Base-by-base conservation (phyloP, 2,329 filamentous ascomycete genomes). In the Chrysosphaeria jannelii region DNA sequence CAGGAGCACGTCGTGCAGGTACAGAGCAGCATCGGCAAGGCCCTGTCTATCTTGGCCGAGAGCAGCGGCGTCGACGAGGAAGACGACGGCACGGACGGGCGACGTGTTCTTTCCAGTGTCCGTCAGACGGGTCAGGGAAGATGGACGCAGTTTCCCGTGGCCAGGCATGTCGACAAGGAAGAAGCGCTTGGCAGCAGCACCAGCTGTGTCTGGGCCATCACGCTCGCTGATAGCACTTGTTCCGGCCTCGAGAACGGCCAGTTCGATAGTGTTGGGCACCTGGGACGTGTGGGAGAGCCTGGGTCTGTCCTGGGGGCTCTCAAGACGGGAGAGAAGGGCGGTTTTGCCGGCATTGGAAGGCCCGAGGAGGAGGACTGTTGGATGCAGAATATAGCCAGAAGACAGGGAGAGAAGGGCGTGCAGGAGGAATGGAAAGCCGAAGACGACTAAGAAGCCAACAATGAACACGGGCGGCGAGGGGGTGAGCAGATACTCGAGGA, bases 1-100 rank as follows among this genome's bases (percentile, higher is more conserved):
- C 3, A 93, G 53, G n/a, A 97, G 57, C 1, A 88, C 48, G 30
- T 93, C 79, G 47, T 93, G 76, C 8, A 97, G 58, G 39, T 88
- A 93, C 23, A 61, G 58, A 1, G 78, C 79, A 0, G 76, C 60
- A 21, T 76, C 62, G 6, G 66, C 57, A 6, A 91, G 50, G 1
- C 51, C 48, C 17, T 62, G 57, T 23, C 52, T 13, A n/a, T 16
- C 18, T 27, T 57, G 52, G 10, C 49, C 48, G 8, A 78, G 46
- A 3, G 61, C 58, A 4, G 71, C 66, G 8, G 79, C 71, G 42
- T 97, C 85, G n/a, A 90, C 61, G 30, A 91, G 48, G 42, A 81
- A 97, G 24, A 93, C 56, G 24, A 93, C 51, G 10, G 70, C 79
- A 19, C 57, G 57, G 22, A 81, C 47, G 31, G 57, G 56, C 24